A percentile compares a stretch with the other conserved stretches of the same genome.
These are phyloP conservation scores for Suhomyces sp. DNA, from an alignment of 805 yeast genomes.

Conservation along the genomic window DNA sequence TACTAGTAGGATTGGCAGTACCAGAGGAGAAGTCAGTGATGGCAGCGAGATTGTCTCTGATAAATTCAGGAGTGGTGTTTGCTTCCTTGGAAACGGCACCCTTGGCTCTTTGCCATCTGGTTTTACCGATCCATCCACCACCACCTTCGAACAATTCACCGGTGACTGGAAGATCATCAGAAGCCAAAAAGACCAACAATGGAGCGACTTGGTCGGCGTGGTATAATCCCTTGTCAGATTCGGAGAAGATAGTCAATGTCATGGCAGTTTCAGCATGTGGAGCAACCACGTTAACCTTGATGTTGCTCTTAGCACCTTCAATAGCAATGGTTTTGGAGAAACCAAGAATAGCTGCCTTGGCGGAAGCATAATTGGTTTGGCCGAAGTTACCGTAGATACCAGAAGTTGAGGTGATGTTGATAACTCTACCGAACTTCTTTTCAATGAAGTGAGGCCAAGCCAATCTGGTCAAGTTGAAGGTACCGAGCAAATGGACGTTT, in stretches of 20 bases:
- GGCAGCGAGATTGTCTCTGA: conserved; percentile 64
- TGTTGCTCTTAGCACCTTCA: conserved; percentile 81
- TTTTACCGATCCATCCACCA: conserved; percentile 94
- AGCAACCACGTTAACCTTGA: conserved; percentile 80
- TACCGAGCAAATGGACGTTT: conserved; percentile 79
- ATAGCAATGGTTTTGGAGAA: conserved; percentile 82
- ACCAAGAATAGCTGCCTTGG: conserved; percentile 86
- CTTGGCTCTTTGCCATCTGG: conserved; percentile 91
- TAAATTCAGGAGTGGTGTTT: conserved; percentile 62
- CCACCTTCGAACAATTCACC: conserved; percentile 92
- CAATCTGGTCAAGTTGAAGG: conserved; percentile 76
- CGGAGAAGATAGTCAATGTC: conserved; percentile 85
- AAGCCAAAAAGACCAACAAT: conserved; percentile 72
- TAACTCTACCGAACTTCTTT: conserved; percentile 76
- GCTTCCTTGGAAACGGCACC: conserved; percentile 69
- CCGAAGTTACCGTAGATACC: conserved; percentile 98
- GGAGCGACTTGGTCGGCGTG: conserved; percentile 93
- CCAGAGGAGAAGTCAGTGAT: conserved; percentile 61
- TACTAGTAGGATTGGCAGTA: conserved; percentile 54
- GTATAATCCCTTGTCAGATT: conserved; percentile 76
- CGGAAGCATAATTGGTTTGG: conserved; percentile 93
- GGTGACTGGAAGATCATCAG: conserved; percentile 66
- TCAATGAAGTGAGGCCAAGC: conserved; percentile 89
- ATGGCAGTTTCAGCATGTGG: conserved; percentile 98
- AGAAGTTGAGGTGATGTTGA: conserved; percentile 91